phyloP scores from a whole-genome alignment of 2,329 filamentous ascomycete species.

The Daldinia sp. region DNA sequence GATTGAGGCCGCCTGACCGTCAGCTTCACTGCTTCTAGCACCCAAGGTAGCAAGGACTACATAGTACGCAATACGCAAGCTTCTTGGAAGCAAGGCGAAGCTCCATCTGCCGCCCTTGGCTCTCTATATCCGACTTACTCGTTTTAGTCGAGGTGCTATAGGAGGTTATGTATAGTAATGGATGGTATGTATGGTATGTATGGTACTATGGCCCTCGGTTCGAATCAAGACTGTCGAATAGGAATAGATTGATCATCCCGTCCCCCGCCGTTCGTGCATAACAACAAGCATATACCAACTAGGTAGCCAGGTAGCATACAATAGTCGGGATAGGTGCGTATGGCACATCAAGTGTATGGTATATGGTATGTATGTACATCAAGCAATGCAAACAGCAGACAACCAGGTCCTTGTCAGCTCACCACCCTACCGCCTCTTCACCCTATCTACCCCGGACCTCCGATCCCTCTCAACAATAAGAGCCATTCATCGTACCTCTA shows the following conservation, averaged over 20 bases:
- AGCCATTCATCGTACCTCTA: conserved; percentile 15
- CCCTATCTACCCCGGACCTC: conserved; percentile 38
- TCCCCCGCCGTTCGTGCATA: conserved; percentile 35
- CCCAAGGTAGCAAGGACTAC: background rate
- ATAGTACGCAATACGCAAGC: conserved; percentile 20
- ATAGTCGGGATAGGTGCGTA: too few relatives aligned
- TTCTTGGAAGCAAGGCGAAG: conserved; percentile 19
- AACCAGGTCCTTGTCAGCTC: conserved; percentile 35
- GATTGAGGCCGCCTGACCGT: conserved; percentile 27
- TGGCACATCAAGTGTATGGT: too few relatives aligned
- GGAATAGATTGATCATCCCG: conserved; percentile 25
- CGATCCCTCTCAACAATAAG: conserved; percentile 41
- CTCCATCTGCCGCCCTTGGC: conserved; percentile 41
- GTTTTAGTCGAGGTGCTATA: conserved; percentile 23
- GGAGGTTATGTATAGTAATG: too few relatives aligned
- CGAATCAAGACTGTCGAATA: conserved; percentile 39
- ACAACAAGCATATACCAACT: background rate
- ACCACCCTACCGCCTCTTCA: conserved; percentile 20
- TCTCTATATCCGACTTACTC: conserved; percentile 33
- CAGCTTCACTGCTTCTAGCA: conserved; percentile 20
- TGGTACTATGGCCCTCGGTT: conserved; percentile 19
- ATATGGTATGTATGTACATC: conserved; percentile 11
- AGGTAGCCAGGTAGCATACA: too few relatives aligned
- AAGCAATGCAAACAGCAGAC: conserved; percentile 8
- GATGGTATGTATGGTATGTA: too few relatives aligned